A percentile compares a stretch with the other conserved stretches of the same genome.
Conservation (phyloP, 257 asterid genomes). For the Eucommia ulmoides region DNA sequence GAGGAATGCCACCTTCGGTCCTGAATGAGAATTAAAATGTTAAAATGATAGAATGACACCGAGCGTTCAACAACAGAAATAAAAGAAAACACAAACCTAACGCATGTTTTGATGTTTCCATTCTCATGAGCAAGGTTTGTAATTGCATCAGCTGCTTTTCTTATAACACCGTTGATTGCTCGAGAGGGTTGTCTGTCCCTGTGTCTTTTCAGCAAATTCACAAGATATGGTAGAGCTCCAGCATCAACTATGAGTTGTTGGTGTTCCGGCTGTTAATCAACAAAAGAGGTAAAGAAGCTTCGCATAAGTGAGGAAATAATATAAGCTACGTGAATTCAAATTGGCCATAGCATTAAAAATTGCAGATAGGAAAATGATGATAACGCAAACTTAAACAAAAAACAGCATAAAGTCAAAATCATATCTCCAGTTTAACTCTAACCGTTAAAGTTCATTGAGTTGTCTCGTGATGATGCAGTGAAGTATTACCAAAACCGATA, state of each 20-base stretch:
- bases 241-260: constrained; percentile 95
- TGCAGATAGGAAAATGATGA: no score
- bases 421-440: no score
- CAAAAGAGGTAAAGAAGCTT: neutral
- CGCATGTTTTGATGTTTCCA: constrained; percentile 85
- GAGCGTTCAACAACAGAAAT: neutral
- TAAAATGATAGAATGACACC: neutral
- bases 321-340: no score
- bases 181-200: constrained; percentile 51
- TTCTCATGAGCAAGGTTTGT: constrained; percentile 98
- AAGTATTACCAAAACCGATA: no score
- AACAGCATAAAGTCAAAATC: no score
- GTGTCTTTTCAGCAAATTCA: constrained; percentile 66
- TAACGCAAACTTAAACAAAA: no score
- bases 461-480: no score
- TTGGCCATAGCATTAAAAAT: no score
- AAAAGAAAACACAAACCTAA: constrained; percentile 42
- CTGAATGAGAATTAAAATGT: constrained; percentile 19
- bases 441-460: no score
- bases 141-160: constrained; percentile 97
- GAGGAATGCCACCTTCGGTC: constrained; percentile 96
- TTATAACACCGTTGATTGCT: constrained; percentile 68
- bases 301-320: neutral
- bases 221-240: constrained; percentile 95
- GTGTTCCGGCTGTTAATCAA: constrained; percentile 79